Conservation (phyloP, 73 alveolate genomes). For the Effrenium voratum region DNA sequence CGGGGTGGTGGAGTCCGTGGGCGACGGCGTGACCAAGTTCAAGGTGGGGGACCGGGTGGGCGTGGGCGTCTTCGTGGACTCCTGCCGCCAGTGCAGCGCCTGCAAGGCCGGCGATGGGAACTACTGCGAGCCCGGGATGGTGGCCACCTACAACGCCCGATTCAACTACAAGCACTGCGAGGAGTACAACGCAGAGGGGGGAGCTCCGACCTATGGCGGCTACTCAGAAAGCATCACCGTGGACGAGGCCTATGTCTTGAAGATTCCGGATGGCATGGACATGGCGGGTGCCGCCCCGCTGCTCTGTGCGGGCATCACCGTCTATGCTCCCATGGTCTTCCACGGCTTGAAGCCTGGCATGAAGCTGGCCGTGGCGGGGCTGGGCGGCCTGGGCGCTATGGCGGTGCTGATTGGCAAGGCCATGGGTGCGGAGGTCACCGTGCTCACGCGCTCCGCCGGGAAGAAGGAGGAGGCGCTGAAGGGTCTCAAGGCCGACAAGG, state of each 20-base stretch:
- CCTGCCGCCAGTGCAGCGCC: conserved; percentile 96
- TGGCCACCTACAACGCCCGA: conserved; percentile 46
- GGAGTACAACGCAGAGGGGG: conserved; percentile 35
- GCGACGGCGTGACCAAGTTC: conserved; percentile 80
- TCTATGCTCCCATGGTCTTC: conserved; percentile 95
- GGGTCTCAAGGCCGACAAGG: conserved; percentile 95
- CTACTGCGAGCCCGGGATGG: conserved; percentile 94
- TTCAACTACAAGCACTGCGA: conserved; percentile 38
- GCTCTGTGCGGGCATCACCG: conserved; percentile 96
- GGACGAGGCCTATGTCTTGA: conserved; percentile 95
- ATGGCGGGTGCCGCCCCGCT: conserved; percentile 95
- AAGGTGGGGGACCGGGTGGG: conserved; percentile 95
- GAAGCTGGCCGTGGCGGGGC: conserved; percentile 96
- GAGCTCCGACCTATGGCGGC: conserved; percentile 95
- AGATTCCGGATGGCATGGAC: conserved; percentile 95
- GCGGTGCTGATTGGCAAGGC: conserved; percentile 94
- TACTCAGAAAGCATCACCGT: conserved; percentile 96
- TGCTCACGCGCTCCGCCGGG: conserved; percentile 95
- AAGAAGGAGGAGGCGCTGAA: conserved; percentile 94
- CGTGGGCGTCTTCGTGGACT: conserved; percentile 95
- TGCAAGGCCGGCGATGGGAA: conserved; percentile 96
- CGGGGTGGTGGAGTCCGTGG: conserved; percentile 80
- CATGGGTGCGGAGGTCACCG: conserved; percentile 95
- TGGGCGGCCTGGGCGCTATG: conserved; percentile 96
- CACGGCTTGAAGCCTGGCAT: conserved; percentile 95